Evolutionary conservation across 2,329 filamentous ascomycete species (phyloP), one percentile per base, ranked within the genome.

Genomic region (Epichloe typhina): DNA sequence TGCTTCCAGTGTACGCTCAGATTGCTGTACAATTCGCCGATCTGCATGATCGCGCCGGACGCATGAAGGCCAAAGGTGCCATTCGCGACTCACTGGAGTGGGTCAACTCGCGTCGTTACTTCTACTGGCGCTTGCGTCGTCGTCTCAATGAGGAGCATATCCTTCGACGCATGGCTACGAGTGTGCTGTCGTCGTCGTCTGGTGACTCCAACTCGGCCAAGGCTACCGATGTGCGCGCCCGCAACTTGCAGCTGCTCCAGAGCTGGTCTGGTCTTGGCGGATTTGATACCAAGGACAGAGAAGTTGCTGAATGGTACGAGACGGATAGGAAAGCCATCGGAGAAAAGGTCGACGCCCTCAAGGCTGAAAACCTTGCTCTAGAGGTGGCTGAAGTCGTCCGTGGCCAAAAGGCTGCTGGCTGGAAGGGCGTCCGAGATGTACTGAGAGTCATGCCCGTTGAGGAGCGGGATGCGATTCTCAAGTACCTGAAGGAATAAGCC

Each of bases 101-200:
- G 93, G 76, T 80, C 66, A 86, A 95, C 61, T 84, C 91, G 9
- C 84, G 93, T 57, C 85, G 91, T 64, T 97, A 93, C 87, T 97
- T 98, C 78, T 98, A 97, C 85, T 98, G 94, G 93, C 91, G 93
- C 70, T 84, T 96, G 55, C 90, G 94, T 69, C 86, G 93, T 66
- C 83, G 93, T 72, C 78, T 98, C 65, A 97, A 94, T 70, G 93
- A 98, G 73, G 93, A 98, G 73, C 88, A 94, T 69, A 88, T 98
- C 61, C 78, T 98, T 67, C 93, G 90, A 73, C 88, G 88, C 71
- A 88, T 98, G 79, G 74, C 73, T 5, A 63, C 71, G 45, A 68
- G 68, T 48, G 62, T 66, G 51, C 59, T 69, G 13, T 21, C 47
- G 55, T 59, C 46, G 39, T 50, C 62, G 35, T 55, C 56, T 7